Evolutionary conservation across 2,329 filamentous ascomycete genomes (phyloP).

Genomic region (Verticillium alfalfae): DNA sequence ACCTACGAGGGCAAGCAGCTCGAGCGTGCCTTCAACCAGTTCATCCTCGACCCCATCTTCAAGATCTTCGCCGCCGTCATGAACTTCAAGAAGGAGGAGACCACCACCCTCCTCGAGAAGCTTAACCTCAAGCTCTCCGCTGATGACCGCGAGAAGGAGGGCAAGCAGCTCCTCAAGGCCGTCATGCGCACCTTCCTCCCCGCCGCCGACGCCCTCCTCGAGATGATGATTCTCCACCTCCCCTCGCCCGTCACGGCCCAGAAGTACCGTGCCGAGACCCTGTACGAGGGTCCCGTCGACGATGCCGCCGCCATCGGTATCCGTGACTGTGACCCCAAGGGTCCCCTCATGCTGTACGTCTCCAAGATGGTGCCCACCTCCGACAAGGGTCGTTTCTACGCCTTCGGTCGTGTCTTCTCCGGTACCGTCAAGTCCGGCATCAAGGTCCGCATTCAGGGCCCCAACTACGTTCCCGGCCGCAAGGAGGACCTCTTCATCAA

Average conservation of each 20-base stretch:
- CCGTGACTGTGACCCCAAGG: constrained; percentile 97
- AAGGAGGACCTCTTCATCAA: constrained; percentile 99
- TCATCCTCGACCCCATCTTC: constrained; percentile 99
- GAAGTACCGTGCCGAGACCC: constrained; percentile 95
- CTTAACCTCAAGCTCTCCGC: constrained; percentile 83
- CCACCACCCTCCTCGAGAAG: constrained; percentile 78
- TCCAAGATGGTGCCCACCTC: constrained; percentile 99
- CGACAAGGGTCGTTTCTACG: constrained; percentile 99
- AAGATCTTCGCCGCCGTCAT: constrained; percentile 94
- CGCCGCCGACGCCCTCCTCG: constrained; percentile 92
- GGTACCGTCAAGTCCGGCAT: constrained; percentile 97
- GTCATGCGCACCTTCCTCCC: constrained; percentile 99
- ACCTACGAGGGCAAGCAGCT: constrained; percentile 81
- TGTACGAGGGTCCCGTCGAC: constrained; percentile 95
- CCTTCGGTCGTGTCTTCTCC: constrained; percentile 99
- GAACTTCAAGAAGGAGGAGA: constrained; percentile 98
- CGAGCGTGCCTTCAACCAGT: constrained; percentile 99
- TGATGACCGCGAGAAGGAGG: constrained; percentile 90
- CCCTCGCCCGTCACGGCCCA: constrained; percentile 94
- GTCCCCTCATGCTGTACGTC: constrained; percentile 99
- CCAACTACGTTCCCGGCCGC: constrained; percentile 96
- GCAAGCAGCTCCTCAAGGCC: constrained; percentile 96
- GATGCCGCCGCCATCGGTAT: constrained; percentile 93
- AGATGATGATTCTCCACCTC: constrained; percentile 99
- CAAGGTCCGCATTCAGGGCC: constrained; percentile 99